A percentile compares a stretch with the other conserved stretches of the same genome.
phyloP scores from a whole-genome alignment of 106 monocot genomes.

The Dioscorea dumetorum region DNA sequence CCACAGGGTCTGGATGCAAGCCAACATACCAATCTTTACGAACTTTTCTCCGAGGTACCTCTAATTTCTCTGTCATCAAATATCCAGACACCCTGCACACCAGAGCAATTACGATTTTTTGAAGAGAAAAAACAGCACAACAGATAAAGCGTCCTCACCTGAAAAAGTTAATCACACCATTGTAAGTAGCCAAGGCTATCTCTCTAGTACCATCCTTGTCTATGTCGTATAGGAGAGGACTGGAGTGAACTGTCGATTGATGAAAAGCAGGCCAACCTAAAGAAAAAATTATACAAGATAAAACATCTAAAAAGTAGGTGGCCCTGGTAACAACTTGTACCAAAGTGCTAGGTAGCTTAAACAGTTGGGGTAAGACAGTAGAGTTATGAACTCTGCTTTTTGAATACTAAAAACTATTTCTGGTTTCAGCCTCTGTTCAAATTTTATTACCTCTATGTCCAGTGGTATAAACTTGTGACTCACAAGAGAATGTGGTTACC shows the following conservation, averaged over 20 bases:
- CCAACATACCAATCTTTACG: slow-evolving; percentile 91
- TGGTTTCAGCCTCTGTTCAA: no score
- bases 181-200: slow-evolving; percentile 92
- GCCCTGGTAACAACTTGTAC: no score
- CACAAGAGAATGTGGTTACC: no score
- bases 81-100: slow-evolving; percentile 78
- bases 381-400: no score
- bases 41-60: slow-evolving; percentile 92
- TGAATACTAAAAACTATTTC: no score
- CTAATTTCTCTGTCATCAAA: slow-evolving; percentile 91
- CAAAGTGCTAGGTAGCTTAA: no score
- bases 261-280: slow-evolving; percentile 99
- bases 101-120: slow-evolving; percentile 12
- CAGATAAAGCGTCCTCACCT: slow-evolving; percentile 36
- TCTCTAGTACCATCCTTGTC: slow-evolving; percentile 95
- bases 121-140: neutral
- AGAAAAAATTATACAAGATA: neutral
- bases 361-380: no score
- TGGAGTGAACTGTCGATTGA: slow-evolving; percentile 94
- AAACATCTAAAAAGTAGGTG: no score
- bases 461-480: no score
- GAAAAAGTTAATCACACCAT: slow-evolving; percentile 93
- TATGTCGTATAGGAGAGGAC: slow-evolving; percentile 87
- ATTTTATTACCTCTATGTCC: no score
- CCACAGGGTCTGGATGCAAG: slow-evolving; percentile 71